Evolutionary conservation across 2,329 filamentous ascomycete species (phyloP), one percentile per base, ranked within the genome.

Genomic region (Zopfia rhizophila): DNA sequence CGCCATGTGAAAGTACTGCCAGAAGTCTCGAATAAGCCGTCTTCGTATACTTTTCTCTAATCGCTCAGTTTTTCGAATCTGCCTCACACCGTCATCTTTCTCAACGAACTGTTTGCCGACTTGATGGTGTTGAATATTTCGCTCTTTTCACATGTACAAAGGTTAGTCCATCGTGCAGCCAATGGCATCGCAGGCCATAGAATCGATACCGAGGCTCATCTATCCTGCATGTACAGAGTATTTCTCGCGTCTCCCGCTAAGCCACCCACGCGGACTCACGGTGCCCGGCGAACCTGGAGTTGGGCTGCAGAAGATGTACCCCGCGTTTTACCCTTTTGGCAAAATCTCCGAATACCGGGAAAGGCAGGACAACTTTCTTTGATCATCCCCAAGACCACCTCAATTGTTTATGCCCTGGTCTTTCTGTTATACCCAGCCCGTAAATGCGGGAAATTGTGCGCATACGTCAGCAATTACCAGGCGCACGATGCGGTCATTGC

Each of bases 271-370:
- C 37, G 18, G 29, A 16, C 12, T n/a, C n/a, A 32, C 29, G 16
- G 10, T 32, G 29, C 12, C 16, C 21, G 36, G 36, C n/a, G 17
- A 23, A 14, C 19, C 27, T 11, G 33, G 30, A 25, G 43, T 19
- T 27, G 21, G 12, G 13, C 17, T 41, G 13, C 14, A 33, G 7
- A 16, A 22, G 22, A n/a, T 11, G 35, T 33, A 38, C 46, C 46
- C 46, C 46, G 46, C 46, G 38, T 45, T 49, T 44, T 45, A 51
- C 47, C 42, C 21, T 42, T 45, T 38, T 46, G 47, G 47, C 42
- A 51, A 51, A 46, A 51, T 22, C 19, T 41, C 47, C 47, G 43
- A 12, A 37, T 7, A 33, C 38, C 38, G 21, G 19, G 38, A 42
- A 33, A 25, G 6, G 31, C 38, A 33, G 30, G n/a, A 37, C 31